Percentiles rank a stretch among this genome's conserved stretches.
Conservation (phyloP, 2,329 filamentous ascomycete genomes). For the Sclerotinia minor region DNA sequence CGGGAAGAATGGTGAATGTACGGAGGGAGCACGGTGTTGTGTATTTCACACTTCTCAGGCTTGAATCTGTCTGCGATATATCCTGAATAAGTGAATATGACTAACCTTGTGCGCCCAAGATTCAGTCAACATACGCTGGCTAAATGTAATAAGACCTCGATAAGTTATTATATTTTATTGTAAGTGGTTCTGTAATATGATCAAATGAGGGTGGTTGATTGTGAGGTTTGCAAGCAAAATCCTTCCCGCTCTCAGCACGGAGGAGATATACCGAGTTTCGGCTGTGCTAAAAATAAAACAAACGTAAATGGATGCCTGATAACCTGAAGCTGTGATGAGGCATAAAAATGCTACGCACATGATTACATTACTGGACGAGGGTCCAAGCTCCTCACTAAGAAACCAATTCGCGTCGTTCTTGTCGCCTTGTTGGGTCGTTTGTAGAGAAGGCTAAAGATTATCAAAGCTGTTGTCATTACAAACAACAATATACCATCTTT, state of each 20-base stretch:
- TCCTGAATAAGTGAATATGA: not conserved
- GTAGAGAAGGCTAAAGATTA: conserved; percentile 28
- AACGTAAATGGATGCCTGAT: not conserved
- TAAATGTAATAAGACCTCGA: too few species aligned
- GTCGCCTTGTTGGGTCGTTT: conserved; percentile 22
- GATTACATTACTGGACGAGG: not conserved
- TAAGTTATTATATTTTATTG: not conserved
- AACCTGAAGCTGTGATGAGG: not conserved
- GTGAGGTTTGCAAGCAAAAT: not conserved
- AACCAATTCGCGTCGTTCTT: conserved; percentile 23
- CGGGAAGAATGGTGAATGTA: not conserved
- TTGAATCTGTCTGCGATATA: not conserved
- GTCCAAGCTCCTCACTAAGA: conserved; percentile 22
- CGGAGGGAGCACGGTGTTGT: not conserved
- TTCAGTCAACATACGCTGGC: not conserved
- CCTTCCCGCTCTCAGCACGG: not conserved
- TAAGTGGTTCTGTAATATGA: not conserved
- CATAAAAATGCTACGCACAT: not conserved
- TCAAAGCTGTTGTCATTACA: conserved; percentile 33
- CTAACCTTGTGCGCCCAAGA: not conserved
- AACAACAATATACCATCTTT: conserved; percentile 27
- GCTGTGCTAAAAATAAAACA: not conserved
- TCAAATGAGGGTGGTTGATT: not conserved
- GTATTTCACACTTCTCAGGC: not conserved
- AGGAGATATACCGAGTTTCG: not conserved